Evolutionary conservation across 1,284 basidiomycete species (phyloP).

Genomic region (Stygiomarasmius scandens): DNA sequence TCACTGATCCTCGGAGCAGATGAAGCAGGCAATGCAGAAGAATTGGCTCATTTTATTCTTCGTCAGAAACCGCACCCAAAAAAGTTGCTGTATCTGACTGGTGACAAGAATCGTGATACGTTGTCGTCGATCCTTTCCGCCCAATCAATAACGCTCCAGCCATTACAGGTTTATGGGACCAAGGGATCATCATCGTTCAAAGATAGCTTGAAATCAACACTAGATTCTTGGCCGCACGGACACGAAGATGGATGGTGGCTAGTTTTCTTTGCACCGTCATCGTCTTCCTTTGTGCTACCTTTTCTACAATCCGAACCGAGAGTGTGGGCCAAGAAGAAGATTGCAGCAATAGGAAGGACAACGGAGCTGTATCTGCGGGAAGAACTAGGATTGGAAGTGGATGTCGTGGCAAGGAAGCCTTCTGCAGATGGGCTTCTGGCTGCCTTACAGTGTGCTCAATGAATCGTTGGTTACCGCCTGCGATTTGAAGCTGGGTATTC

Average conservation of each 20-base stretch:
- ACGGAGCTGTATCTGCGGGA: conserved; percentile 56
- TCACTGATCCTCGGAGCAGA: conserved; percentile 51
- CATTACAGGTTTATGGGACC: conserved; percentile 71
- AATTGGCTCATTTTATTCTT: conserved; percentile 67
- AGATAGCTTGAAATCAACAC: conserved; percentile 40
- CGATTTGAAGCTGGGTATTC: too few relatives aligned
- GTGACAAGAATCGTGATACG: conserved; percentile 81
- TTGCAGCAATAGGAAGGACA: conserved; percentile 72
- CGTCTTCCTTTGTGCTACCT: conserved; percentile 60
- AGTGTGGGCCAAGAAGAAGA: conserved; percentile 22
- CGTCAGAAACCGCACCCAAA: conserved; percentile 35
- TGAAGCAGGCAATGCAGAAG: conserved; percentile 64
- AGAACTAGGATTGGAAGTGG: conserved; percentile 48
- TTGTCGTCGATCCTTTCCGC: conserved; percentile 53
- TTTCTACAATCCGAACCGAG: conserved; percentile 48
- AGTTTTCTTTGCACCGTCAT: conserved; percentile 76
- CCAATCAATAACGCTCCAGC: conserved; percentile 46
- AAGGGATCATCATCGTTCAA: conserved; percentile 54
- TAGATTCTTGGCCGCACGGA: conserved; percentile 22
- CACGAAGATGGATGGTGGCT: conserved; percentile 57
- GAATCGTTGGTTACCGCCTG: too few relatives aligned
- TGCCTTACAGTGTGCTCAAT: conserved; percentile 31
- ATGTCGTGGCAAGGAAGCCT: conserved; percentile 58
- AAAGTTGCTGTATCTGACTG: conserved; percentile 70
- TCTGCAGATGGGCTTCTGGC: conserved; percentile 51